A percentile compares a stretch with the other conserved stretches of the same genome.
Conservation (phyloP, 805 yeast genomes). For the Ogataea ganodermae region DNA sequence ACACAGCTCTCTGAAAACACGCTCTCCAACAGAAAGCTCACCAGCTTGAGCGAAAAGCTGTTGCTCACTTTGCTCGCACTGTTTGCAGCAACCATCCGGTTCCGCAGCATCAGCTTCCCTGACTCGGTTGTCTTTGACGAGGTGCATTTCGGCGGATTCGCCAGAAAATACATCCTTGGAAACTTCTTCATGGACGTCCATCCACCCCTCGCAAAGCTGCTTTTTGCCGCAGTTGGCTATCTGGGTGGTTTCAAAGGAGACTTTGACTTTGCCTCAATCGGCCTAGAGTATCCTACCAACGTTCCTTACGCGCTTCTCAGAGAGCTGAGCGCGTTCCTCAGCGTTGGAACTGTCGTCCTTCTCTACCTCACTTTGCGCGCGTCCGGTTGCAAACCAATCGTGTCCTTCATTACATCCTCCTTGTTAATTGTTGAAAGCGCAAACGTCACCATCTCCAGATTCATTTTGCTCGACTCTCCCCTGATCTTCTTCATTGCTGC, state of each 20-base stretch:
- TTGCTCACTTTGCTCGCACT: constrained; percentile 41
- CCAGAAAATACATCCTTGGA: constrained; percentile 79
- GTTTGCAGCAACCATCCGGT: constrained; percentile 60
- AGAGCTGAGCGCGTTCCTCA: constrained; percentile 65
- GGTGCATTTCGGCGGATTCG: constrained; percentile 98
- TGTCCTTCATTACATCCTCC: constrained; percentile 58
- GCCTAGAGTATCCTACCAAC: constrained; percentile 56
- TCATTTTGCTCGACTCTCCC: constrained; percentile 75
- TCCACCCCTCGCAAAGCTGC: constrained; percentile 83
- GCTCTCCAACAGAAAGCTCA: constrained; percentile 43
- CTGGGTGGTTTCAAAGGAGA: constrained; percentile 73
- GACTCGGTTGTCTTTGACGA: constrained; percentile 93
- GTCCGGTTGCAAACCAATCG: constrained; percentile 68
- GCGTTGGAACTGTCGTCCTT: constrained; percentile 66
- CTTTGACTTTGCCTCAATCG: constrained; percentile 67
- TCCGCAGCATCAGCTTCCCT: constrained; percentile 64
- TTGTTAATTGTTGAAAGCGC: constrained; percentile 68
- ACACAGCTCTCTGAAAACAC: constrained; percentile 49
- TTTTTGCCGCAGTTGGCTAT: constrained; percentile 69
- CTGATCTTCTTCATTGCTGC: constrained; percentile 76
- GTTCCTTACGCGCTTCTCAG: constrained; percentile 73
- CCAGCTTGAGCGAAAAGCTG: constrained; percentile 40
- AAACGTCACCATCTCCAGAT: constrained; percentile 69
- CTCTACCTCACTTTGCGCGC: constrained; percentile 68
- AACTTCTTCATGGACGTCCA: constrained; percentile 83